Evolutionary conservation across 2,329 filamentous ascomycete species (phyloP).

Genomic region (Fusarium zealandicum): DNA sequence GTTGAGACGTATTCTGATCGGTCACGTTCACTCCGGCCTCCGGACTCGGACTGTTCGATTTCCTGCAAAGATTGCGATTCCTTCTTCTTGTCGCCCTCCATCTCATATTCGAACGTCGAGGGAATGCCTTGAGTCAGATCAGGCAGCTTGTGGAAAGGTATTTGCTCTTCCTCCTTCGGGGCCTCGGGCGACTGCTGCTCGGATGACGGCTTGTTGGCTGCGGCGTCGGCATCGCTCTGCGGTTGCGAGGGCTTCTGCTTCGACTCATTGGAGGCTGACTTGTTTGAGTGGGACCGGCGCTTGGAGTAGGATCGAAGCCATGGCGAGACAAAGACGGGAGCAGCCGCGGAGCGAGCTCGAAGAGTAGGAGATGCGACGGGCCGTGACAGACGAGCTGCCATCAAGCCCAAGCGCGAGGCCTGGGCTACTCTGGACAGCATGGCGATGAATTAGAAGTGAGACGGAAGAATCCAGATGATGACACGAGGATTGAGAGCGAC

Average conservation of each 20-base stretch:
- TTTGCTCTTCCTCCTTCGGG: constrained; percentile 49
- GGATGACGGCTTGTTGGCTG: constrained; percentile 20
- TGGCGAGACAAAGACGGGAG: constrained; percentile 35
- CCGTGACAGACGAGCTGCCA: constrained; percentile 41
- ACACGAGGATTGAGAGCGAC: constrained; percentile 1
- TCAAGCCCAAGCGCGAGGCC: constrained; percentile 46
- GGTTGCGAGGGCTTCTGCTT: constrained; percentile 30
- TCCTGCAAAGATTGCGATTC: constrained; percentile 45
- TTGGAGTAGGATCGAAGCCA: constrained; percentile 44
- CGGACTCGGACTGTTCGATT: constrained; percentile 48
- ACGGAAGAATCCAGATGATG: neutral
- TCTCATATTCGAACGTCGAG: constrained; percentile 84
- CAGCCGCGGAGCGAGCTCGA: constrained; percentile 35
- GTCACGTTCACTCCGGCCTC: constrained; percentile 50
- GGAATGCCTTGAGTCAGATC: constrained; percentile 95
- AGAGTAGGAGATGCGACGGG: constrained; percentile 37
- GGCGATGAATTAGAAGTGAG: constrained; percentile 31
- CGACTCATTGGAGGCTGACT: constrained; percentile 12
- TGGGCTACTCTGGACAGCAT: constrained; percentile 52
- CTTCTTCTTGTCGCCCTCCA: constrained; percentile 53
- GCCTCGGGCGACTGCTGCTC: constrained; percentile 33
- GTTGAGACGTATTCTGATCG: constrained; percentile 86
- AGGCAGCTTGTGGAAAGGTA: constrained; percentile 74
- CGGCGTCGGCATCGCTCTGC: constrained; percentile 24
- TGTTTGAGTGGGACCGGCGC: constrained; percentile 24